Evolutionary conservation across 2,329 filamentous ascomycete species (phyloP), one percentile per base, ranked within the genome.

Genomic region (Alternaria brassicae): DNA sequence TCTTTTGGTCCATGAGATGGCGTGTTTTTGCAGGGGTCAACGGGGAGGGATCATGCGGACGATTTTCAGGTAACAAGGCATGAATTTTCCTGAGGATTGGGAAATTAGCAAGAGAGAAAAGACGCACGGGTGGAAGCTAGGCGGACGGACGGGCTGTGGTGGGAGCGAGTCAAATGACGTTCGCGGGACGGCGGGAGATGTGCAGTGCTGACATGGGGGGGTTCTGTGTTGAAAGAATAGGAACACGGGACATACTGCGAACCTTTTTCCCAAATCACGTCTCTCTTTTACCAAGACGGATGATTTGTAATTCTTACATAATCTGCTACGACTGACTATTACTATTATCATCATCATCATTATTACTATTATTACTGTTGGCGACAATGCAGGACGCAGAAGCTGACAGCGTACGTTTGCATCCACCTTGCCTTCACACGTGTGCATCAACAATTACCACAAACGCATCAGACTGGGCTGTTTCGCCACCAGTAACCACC

Each of bases 131-230:
- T 19, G 13, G 17, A 41, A 28, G 19, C 44, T 36, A 34, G 44
- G 19, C 37, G 36, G 37, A 23, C 34, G 37, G 28, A 41, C 17
- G 17, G 17, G 21, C 21, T 40, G 25, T 53, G 50, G 19, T 53
- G 39, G 50, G 28, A 42, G 50, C 48, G 37, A 44, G 50, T 48
- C 44, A 48, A 48, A 48, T 23, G 44, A 48, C 30, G 44, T 48
- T 48, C 19, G 44, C 44, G 44, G 44, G 44, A 48, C 15, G 44
- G 44, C 50, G 50, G 50, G 50, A 53, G 50, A 53, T 53, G 50
- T 42, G 50, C 41, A 42, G 19, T 19, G 44, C 44, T 48, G 44
- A 48, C 44, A 48, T 48, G 44, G 44, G 44, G 32, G 40, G n/a
- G n/a, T n/a, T 32, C 44, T 23, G 28, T 32, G 28, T 34, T 1